These are phyloP conservation scores for Ilex paraguariensis DNA, from an alignment of 305 asterid species.

Conservation along the genomic window DNA sequence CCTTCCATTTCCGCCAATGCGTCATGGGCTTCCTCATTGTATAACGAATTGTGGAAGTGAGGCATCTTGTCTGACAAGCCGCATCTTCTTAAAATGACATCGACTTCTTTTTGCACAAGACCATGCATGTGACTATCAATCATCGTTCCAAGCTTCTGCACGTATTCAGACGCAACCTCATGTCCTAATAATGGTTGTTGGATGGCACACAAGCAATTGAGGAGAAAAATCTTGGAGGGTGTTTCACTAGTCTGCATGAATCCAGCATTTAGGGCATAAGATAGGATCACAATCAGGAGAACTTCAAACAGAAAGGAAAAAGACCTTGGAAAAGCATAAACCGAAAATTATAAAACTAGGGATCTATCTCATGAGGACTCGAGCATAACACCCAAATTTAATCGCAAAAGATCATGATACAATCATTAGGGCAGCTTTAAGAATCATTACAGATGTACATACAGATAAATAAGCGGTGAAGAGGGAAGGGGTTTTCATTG, in stretches of 20 bases:
- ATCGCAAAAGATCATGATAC: too few species aligned
- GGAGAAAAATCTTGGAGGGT: constrained; percentile 78
- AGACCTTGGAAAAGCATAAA: too few species aligned
- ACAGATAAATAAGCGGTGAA: too few species aligned
- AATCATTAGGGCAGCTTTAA: too few species aligned
- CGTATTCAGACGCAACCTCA: constrained; percentile 68
- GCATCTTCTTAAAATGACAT: constrained; percentile 60
- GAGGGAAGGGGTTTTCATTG: too few species aligned
- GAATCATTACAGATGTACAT: too few species aligned
- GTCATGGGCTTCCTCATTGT: constrained; percentile 14
- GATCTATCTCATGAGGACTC: too few species aligned
- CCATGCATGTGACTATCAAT: constrained; percentile 60
- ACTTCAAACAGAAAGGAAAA: neutral
- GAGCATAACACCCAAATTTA: too few species aligned
- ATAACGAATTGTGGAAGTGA: constrained; percentile 43
- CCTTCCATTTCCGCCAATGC: constrained; percentile 73
- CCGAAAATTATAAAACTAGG: too few species aligned
- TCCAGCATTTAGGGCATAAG: constrained; percentile 9
- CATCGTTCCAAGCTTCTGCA: constrained; percentile 74
- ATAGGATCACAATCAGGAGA: neutral
- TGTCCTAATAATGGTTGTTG: constrained; percentile 76
- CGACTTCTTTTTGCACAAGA: constrained; percentile 81
- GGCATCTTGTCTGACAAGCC: constrained; percentile 77
- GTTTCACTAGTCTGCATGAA: constrained; percentile 67
- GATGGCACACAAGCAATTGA: constrained; percentile 91